phyloP scores from a whole-genome alignment of 352 stramenopile species.

The Globisporangium radiosum region DNA sequence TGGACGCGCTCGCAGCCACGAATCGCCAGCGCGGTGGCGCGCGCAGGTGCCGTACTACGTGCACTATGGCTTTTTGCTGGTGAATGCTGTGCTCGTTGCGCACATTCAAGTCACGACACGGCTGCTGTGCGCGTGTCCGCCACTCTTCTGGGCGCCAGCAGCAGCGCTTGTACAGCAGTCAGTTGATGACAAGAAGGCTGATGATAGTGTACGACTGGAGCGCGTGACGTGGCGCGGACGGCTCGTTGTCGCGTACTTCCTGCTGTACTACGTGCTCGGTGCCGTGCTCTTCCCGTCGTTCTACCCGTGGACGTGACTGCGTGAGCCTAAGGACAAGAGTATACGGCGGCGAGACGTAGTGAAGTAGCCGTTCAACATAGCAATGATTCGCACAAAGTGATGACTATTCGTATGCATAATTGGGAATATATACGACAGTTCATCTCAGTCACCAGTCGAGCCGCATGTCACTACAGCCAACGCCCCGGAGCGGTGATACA shows the following conservation, averaged over 20 bases:
- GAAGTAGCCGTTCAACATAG: too few relatives aligned
- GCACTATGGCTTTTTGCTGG: constrained; percentile 67
- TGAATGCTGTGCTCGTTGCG: constrained; percentile 72
- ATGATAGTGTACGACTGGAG: background rate
- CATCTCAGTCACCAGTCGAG: constrained; percentile 8
- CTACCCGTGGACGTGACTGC: constrained; percentile 70
- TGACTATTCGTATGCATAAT: background rate
- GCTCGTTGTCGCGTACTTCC: constrained; percentile 54
- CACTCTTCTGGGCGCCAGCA: constrained; percentile 74
- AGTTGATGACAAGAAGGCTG: background rate
- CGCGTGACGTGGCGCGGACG: constrained; percentile 14
- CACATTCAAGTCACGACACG: constrained; percentile 87
- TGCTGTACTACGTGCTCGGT: constrained; percentile 65
- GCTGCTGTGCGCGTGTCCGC: constrained; percentile 63
- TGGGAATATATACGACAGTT: background rate
- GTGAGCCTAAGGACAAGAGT: background rate
- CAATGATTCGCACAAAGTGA: background rate
- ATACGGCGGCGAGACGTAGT: too few relatives aligned
- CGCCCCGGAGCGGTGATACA: background rate
- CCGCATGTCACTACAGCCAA: constrained; percentile 20
- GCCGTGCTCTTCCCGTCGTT: constrained; percentile 69
- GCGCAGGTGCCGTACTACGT: constrained; percentile 44
- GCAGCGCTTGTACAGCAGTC: constrained; percentile 9
- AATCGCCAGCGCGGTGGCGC: background rate
- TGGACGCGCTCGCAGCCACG: constrained; percentile 2